Base-by-base conservation (phyloP, 176 grass and related monocot genomes). In the Lolium multiflorum region DNA sequence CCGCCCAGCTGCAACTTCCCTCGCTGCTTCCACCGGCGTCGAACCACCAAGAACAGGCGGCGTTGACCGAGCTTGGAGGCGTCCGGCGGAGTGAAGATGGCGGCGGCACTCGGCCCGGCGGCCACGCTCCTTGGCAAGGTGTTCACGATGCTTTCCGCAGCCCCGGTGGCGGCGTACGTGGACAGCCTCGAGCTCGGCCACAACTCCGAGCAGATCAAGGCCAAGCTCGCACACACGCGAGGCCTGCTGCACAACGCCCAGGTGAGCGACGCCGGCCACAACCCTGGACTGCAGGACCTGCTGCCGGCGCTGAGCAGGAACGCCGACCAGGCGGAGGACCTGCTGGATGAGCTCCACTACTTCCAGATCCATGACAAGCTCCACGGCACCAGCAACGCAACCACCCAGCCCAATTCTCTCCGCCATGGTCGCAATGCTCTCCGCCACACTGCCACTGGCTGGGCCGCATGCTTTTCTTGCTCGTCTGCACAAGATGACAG, bases 141-240 rank as follows among this genome's bases (percentile, higher is more conserved):
- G 69, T 21, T 72, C 41, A 7, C 10, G 5, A 72, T 2, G 41
- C 20, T 72, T 18, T 72, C 41, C 2, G 2, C 46, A 0, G 69
- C 0, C 8, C 41, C 11, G 41, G 69, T 72, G 20, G 69, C 69
- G 2, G 41, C 69, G 20, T 72, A 47, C 5, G 69, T 72, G 2
- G 69, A 72, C 69, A 72, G 69, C 69, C 69, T 72, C 11, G 20
- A 72, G 41, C 69, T 72, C 41, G 69, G 41, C 69, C 41, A 47
- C 18, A 72, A 72, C 20, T 22, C 69, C 10, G 10, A 22, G 5
- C 11, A 72, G 20, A 72, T 72, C 69, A 13, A 72, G n/a, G 11
- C 41, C 4, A 72, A 13, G 41, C 69, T 72, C 0, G 1, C 5
- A 20, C 69, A 72, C 2, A 72, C 69, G 20, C 18, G 1, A 72